These are phyloP conservation scores for Smallanthus sonchifolius DNA, from an alignment of 129 eudicot species.

Conservation along the genomic window DNA sequence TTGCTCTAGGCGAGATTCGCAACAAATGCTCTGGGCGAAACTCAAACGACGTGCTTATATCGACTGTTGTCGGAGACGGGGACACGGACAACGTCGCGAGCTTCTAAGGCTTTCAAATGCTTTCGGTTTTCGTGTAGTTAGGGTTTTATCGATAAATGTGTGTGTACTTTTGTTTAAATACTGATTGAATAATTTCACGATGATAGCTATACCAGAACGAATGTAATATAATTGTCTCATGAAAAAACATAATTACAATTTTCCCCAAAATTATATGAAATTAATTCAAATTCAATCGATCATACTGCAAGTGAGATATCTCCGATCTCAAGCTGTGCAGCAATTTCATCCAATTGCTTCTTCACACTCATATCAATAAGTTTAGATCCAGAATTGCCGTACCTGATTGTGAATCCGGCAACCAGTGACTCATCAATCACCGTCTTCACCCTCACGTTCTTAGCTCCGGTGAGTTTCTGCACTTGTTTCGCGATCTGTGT, in stretches of 20 bases:
- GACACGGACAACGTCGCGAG: slow-evolving; percentile 12
- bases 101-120: background rate
- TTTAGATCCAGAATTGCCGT: slow-evolving; percentile 65
- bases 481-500: slow-evolving; percentile 81
- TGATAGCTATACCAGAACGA: background rate
- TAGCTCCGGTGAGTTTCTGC: slow-evolving; percentile 78
- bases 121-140: background rate
- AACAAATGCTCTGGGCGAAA: slow-evolving; percentile 49
- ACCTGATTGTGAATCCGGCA: slow-evolving; percentile 80
- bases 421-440: slow-evolving; percentile 65
- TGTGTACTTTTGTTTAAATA: background rate
- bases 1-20: slow-evolving; percentile 55
- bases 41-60: slow-evolving; percentile 31
- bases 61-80: slow-evolving; percentile 28
- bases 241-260: slow-evolving; percentile 27
- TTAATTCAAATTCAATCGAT: slow-evolving; percentile 18
- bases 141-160: background rate
- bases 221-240: slow-evolving; percentile 13
- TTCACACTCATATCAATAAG: slow-evolving; percentile 89
- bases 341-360: slow-evolving; percentile 82
- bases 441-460: slow-evolving; percentile 71
- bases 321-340: slow-evolving; percentile 67
- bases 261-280: slow-evolving; percentile 23
- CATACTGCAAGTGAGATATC: slow-evolving; percentile 57
- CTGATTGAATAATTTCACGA: background rate